Conservation (phyloP, 768 basidiomycete species). For the Hebeloma cylindrosporum region DNA sequence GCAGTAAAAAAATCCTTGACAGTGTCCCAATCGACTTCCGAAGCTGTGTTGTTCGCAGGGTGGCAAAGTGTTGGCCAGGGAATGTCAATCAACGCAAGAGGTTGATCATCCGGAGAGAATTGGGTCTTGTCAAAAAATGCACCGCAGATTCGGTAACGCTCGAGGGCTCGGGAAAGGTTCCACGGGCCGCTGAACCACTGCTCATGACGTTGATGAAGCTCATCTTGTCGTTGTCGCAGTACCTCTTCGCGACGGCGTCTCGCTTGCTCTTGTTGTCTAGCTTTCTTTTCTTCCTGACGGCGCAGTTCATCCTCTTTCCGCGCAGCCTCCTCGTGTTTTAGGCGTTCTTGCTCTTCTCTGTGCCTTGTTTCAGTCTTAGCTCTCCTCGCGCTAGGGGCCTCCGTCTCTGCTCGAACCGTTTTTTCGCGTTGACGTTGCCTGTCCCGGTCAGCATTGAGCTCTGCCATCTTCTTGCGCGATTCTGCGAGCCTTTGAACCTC, state of each 20-base stretch:
- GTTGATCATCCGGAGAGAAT: conserved; percentile 46
- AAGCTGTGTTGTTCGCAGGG: conserved; percentile 51
- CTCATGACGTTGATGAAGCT: conserved; percentile 50
- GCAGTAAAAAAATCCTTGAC: conserved; percentile 71
- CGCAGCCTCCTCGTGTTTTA: conserved; percentile 30
- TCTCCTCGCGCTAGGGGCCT: conserved; percentile 59
- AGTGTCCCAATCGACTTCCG: conserved; percentile 69
- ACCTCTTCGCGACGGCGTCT: conserved; percentile 23
- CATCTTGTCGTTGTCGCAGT: conserved; percentile 28
- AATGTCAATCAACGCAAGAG: conserved; percentile 59
- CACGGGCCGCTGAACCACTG: conserved; percentile 63
- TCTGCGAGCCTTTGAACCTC: conserved; percentile 15
- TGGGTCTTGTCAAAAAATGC: conserved; percentile 64
- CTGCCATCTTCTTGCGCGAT: conserved; percentile 22
- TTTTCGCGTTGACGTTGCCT: conserved; percentile 21
- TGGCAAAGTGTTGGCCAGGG: conserved; percentile 75
- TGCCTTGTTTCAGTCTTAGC: conserved; percentile 37
- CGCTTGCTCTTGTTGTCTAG: conserved; percentile 23
- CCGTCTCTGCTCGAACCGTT: conserved; percentile 12
- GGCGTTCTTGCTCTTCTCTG: conserved; percentile 31
- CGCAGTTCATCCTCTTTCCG: conserved; percentile 27
- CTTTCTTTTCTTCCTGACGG: conserved; percentile 36
- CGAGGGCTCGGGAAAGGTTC: conserved; percentile 65
- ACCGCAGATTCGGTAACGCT: conserved; percentile 60
- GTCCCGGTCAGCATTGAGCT: conserved; percentile 23